phyloP scores from a whole-genome alignment of 192 early-diverging fungal genomes.

The Haplosporangium gracile region DNA sequence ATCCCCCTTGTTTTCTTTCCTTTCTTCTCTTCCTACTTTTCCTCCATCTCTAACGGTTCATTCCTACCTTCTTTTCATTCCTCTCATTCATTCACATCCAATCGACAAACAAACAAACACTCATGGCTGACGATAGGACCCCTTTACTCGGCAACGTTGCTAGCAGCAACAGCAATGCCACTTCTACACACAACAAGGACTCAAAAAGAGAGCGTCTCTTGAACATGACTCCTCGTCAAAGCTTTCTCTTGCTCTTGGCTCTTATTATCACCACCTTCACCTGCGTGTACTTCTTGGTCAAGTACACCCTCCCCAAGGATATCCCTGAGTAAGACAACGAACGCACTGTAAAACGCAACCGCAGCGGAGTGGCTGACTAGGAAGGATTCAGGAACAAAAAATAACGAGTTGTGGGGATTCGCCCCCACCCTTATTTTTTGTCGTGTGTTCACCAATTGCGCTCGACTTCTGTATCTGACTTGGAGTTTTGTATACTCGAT shows the following conservation, averaged over 20 bases:
- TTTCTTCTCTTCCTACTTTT: neutral
- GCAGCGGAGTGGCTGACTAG: too few relatives aligned
- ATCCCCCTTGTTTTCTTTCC: neutral
- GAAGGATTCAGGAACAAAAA: too few relatives aligned
- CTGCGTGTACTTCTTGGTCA: slow-evolving; percentile 31
- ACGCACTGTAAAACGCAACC: too few relatives aligned
- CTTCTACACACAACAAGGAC: neutral
- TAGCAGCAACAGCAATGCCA: slow-evolving; percentile 12
- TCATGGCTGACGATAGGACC: slow-evolving; percentile 25
- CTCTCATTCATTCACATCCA: neutral
- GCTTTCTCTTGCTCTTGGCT: slow-evolving; percentile 25
- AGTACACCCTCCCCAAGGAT: slow-evolving; percentile 40
- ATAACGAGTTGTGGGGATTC: too few relatives aligned
- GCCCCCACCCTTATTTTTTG: too few relatives aligned
- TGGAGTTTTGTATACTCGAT: too few relatives aligned
- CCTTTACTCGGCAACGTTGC: slow-evolving; percentile 43
- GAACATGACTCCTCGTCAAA: slow-evolving; percentile 39
- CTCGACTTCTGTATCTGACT: neutral
- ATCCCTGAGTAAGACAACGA: slow-evolving; percentile 32
- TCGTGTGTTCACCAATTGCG: neutral
- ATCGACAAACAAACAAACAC: neutral
- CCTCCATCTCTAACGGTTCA: slow-evolving; percentile 9
- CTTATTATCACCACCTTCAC: slow-evolving; percentile 16
- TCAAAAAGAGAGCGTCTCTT: slow-evolving; percentile 23
- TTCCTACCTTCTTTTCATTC: neutral